Base-by-base conservation (phyloP, 106 monocot species). In the Ottelia alismoides region DNA sequence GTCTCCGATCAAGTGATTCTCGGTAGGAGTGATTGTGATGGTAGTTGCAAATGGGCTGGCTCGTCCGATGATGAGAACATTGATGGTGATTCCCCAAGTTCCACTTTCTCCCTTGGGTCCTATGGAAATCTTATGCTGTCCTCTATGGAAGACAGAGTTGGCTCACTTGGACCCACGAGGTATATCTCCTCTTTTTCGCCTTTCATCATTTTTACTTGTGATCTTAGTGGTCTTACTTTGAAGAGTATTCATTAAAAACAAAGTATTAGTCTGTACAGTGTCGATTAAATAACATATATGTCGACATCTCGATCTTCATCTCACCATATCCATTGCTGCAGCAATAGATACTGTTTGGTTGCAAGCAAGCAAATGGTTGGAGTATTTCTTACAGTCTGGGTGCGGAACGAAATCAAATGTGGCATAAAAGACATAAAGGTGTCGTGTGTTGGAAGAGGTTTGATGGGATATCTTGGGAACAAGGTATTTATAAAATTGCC, bases 21-120 rank as follows among this genome's bases (percentile, higher is more conserved):
- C 51, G 81, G 69, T 23, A 49, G 65, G 11, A 85, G 76, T 60
- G 70, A 85, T 52, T 85, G 51, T 58, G 74, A 70, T 72, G 30
- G 65, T n/a, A 69, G 50, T 52, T 81, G 53, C 16, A 71, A 51
- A 67, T 77, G 74, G 45, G 68, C 53, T 51, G 71, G 69, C 1
- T 78, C 65, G 6, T 43, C 16, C 6, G 83, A 88, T 61, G 88
- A 74, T 23, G 79, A 76, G 49, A 61, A 69, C 24, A 46, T 23
- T 0, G 61, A 55, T 35, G 72, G 47, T 27, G 82, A 72, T 25
- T 53, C 71, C 49, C 59, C 67, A 28, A 55, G 22, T 25, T 52
- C 67, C 0, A 66, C 45, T 24, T 48, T 53, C 47, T 73, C 79
- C 20, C 79, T 75, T 3, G 50, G 69, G 27, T 63, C 70, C 2